Base-by-base conservation (phyloP, 305 asterid genomes). In the Fraxinus platypoda region DNA sequence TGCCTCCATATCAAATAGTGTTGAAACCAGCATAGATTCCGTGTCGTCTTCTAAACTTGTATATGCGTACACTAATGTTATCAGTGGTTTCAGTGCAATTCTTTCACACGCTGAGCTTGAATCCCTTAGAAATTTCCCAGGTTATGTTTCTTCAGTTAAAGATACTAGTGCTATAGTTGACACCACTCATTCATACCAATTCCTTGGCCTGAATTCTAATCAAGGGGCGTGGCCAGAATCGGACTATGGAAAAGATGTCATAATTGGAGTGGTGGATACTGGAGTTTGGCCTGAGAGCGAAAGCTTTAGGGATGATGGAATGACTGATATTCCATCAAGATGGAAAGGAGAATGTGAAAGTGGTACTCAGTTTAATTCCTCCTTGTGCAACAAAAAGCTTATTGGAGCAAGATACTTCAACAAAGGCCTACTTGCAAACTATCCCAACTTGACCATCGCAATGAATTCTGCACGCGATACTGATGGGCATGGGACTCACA, bases 261-360 rank as follows among this genome's bases (percentile, higher is more conserved):
- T 94, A 46, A 84, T 94, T 33, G 98, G 97, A 0, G 26, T 94
- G 8, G 90, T 94, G 66, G 97, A 94, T 73, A 88, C 93, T 0
- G 98, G 98, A 0, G 81, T 94, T 26, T 94, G 98, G 98, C 97
- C 98, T 0, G 98, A 94, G 89, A 93, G 94, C 78, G 76, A 31
- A 83, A 94, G 98, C 84, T 94, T 73, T 77, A 46, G 43, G 59
- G 97, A 94, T 21, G 75, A 83, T 8, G 93, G 95, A 19, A 76
- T 93, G 86, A 59, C 80, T 0, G 87, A 81, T 12, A 78, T 93
- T 70, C 97, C 98, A 0, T 59, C 93, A 0, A 80, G 91, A 57
- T 94, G 97, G 98, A 93, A 84, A 77, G 98, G 98, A 0, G 82
- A 84, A 71, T 93, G 98, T 72, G 87, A 91, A 76, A 87, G 76